phyloP scores from a whole-genome alignment of 2,329 filamentous ascomycete genomes.

The Lecanicillium sp. region DNA sequence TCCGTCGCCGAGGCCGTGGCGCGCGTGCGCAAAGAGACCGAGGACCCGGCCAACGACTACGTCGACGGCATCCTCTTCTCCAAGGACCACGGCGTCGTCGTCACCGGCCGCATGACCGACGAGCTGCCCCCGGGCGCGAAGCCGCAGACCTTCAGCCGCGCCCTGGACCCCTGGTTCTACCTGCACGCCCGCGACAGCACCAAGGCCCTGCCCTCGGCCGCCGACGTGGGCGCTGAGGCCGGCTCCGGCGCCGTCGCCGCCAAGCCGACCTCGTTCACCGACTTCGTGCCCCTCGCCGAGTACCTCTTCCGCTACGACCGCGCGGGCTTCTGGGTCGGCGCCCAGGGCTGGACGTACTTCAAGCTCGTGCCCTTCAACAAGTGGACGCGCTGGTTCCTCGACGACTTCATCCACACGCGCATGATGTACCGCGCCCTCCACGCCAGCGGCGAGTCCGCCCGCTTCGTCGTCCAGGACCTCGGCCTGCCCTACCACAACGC shows the following conservation, averaged over 20 bases:
- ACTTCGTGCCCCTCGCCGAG: slow-evolving; percentile 62
- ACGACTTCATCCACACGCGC: slow-evolving; percentile 67
- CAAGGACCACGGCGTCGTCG: slow-evolving; percentile 56
- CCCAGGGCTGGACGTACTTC: slow-evolving; percentile 63
- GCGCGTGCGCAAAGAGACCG: slow-evolving; percentile 43
- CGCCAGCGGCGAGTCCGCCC: slow-evolving; percentile 56
- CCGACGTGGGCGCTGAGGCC: slow-evolving; percentile 1
- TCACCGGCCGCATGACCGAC: slow-evolving; percentile 58
- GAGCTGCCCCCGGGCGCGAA: slow-evolving; percentile 32
- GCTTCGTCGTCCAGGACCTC: slow-evolving; percentile 65
- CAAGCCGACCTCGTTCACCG: slow-evolving; percentile 27
- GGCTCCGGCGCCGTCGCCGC: slow-evolving; percentile 4
- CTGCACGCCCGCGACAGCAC: slow-evolving; percentile 56
- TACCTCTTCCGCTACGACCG: slow-evolving; percentile 75
- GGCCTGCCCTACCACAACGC: slow-evolving; percentile 48
- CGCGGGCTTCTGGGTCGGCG: slow-evolving; percentile 68
- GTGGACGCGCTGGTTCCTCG: slow-evolving; percentile 60
- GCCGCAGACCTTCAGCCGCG: slow-evolving; percentile 51
- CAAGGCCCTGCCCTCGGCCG: slow-evolving; percentile 19
- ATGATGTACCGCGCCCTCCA: slow-evolving; percentile 70
- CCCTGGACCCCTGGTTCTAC: slow-evolving; percentile 71
- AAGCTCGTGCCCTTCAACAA: slow-evolving; percentile 56
- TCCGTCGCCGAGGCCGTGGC: slow-evolving; percentile 43
- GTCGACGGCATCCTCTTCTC: slow-evolving; percentile 67
- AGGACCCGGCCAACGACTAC: slow-evolving; percentile 52